Base-by-base conservation (phyloP, 805 yeast species). In the Saccharomycopsis schoenii region DNA sequence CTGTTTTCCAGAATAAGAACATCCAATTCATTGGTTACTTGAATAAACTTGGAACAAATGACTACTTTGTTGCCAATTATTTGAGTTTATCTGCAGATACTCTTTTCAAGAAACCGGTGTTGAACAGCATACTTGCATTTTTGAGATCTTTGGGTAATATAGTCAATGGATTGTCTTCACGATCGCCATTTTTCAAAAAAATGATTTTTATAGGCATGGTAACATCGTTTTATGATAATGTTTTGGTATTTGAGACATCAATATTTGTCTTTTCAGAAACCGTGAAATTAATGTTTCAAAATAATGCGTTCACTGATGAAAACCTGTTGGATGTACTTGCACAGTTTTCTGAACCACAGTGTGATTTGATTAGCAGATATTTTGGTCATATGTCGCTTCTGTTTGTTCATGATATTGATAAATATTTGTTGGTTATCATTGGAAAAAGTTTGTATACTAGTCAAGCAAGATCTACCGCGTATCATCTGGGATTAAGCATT, bases 1-100 rank as follows among this genome's bases (percentile, higher is more conserved):
- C 57, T 15, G 47, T 56, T 24, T 61, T 61, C 40, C 65, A 63
- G 55, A 39, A 24, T 10, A 58, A 55, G 39, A 61, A 56, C 11
- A 25, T 59, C 3, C 36, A 52, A 39, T 47, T 63, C n/a, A n/a
- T 58, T n/a, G 61, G 60, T 4, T 50, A 60, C 39, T 36, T 63
- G 36, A 39, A 42, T 11, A 40, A 24, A n/a, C 19, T 58, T 4
- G 64, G 65, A 21, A 52, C 41, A 12, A 51, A 55, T 14, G 65
- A 63, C 24, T 17, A 21, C 10, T 58, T 50, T 9, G 17, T 59
- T 15, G 19, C 10, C 8, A 21, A 34, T 15, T 61, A 58, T 42
- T 43, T 63, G 17, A n/a, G n/a, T 4, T 56, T 21, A 15, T 25
- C 47, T 1, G 19, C 14, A 3, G 52, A 56, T 17, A 15, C 14